phyloP scores from a whole-genome alignment of 1,139 yeast species.

The Candida sp. region DNA sequence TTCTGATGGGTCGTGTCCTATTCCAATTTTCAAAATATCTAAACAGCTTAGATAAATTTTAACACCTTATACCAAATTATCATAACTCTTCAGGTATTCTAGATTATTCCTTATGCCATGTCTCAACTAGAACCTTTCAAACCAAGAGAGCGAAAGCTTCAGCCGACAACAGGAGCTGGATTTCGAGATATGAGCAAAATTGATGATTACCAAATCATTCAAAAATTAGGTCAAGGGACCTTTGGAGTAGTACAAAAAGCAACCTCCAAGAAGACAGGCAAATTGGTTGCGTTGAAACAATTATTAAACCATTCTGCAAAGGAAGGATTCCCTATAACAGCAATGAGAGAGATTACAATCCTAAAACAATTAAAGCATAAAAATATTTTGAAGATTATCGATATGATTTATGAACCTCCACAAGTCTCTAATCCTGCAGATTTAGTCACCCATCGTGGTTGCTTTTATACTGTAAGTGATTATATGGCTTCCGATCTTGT shows the following conservation, averaged over 20 bases:
- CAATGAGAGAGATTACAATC: constrained; percentile 87
- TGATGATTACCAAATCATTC: constrained; percentile 29
- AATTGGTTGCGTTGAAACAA: constrained; percentile 61
- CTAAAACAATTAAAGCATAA: constrained; percentile 67
- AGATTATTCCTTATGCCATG: background rate
- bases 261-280: constrained; percentile 22
- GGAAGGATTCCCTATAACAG: constrained; percentile 95
- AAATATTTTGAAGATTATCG: constrained; percentile 76
- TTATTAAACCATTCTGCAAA: constrained; percentile 79
- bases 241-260: constrained; percentile 51
- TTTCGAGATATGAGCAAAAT: constrained; percentile 28
- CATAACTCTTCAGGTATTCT: too few species aligned
- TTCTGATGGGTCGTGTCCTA: background rate
- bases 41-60: too few species aligned
- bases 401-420: constrained; percentile 74
- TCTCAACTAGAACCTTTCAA: constrained; percentile 16
- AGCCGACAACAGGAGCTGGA: background rate
- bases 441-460: constrained; percentile 39
- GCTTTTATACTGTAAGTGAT: constrained; percentile 86
- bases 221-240: constrained; percentile 46
- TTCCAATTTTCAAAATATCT: background rate
- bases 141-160: constrained; percentile 5
- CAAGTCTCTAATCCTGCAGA: constrained; percentile 29
- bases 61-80: too few species aligned
- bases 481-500: constrained; percentile 93